Base-by-base conservation (phyloP, 116 monocot genomes). In the Iris pallida region DNA sequence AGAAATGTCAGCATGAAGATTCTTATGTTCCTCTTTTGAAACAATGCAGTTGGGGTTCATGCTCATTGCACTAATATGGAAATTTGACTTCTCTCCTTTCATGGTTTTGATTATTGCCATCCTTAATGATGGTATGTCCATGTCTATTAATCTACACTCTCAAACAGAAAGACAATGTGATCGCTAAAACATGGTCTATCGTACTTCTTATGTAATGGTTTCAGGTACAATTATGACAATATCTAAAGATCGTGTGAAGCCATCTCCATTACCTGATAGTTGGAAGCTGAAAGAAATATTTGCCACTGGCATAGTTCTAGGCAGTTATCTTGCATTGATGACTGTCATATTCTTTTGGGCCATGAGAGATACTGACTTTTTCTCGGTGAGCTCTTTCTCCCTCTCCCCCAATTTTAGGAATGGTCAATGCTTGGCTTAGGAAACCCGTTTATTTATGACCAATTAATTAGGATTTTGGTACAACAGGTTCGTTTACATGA, bases 161-260 rank as follows among this genome's bases (percentile, higher is more conserved):
- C 19, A 18, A 20, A 41, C 19, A 15, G 40, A 41, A 41, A 6
- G 17, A 17, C 19, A 19, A 8, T 20, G 12, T 4, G 10, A 18
- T 1, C 49, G 6, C 4, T 3, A 10, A 52, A 14, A n/a, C n/a
- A n/a, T n/a, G n/a, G n/a, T n/a, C n/a, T n/a, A n/a, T n/a, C n/a
- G n/a, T n/a, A n/a, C n/a, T n/a, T n/a, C 6, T 8, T 14, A 49
- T 45, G 30, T 56, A 14, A 59, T 46, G 14, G n/a, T 47, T 59
- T 45, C 54, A 94, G 94, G 94, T 70, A 95, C 95, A 42, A 95
- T 95, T 43, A 95, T 95, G 95, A 95, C 95, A 6, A 95, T 95
- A 60, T 95, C 95, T 0, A 95, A 95, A 61, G 95, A 95, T 71
- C 67, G 95, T 56, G 95, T 95, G 63, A 91, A 88, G 73, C 91